These are phyloP conservation scores for Aspergillus jensenii DNA, from an alignment of 2,329 filamentous ascomycete species.

Conservation along the genomic window DNA sequence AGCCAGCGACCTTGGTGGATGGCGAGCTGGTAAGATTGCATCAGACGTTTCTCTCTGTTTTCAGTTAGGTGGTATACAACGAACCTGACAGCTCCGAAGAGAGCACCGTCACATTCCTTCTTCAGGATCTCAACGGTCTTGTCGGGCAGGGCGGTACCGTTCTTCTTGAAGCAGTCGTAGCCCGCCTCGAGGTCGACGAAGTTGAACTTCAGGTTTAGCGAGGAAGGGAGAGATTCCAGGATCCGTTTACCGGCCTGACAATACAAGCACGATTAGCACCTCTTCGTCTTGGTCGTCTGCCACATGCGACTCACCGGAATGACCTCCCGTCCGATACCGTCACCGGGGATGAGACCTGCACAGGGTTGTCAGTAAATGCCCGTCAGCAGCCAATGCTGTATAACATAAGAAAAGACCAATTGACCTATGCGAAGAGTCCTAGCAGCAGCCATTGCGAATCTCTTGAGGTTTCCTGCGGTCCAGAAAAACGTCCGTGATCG, in stretches of 20 bases:
- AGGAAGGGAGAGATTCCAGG: constrained; percentile 88
- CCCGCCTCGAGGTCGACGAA: constrained; percentile 92
- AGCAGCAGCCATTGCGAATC: constrained; percentile 49
- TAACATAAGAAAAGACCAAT: constrained; percentile 21
- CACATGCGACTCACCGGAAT: constrained; percentile 64
- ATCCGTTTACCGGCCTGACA: constrained; percentile 74
- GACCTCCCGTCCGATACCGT: constrained; percentile 97
- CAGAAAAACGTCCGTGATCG: constrained; percentile 27
- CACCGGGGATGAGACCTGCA: constrained; percentile 89
- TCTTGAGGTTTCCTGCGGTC: constrained; percentile 11
- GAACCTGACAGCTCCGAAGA: constrained; percentile 88
- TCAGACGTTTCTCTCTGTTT: neutral
- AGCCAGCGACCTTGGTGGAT: constrained; percentile 84
- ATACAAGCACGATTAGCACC: constrained; percentile 14
- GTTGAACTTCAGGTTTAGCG: constrained; percentile 87
- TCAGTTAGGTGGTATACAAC: neutral
- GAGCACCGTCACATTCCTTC: constrained; percentile 88
- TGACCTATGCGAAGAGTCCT: constrained; percentile 68
- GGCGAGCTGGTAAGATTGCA: constrained; percentile 62
- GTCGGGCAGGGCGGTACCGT: constrained; percentile 83
- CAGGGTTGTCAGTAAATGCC: constrained; percentile 16
- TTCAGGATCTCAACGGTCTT: constrained; percentile 86
- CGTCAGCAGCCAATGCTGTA: neutral
- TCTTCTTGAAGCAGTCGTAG: constrained; percentile 89
- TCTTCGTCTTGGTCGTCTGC: neutral